Percentiles rank a stretch among this genome's conserved stretches.
phyloP scores from a whole-genome alignment of 108 stramenopile genomes.

The Pseudonitzschia pungens region DNA sequence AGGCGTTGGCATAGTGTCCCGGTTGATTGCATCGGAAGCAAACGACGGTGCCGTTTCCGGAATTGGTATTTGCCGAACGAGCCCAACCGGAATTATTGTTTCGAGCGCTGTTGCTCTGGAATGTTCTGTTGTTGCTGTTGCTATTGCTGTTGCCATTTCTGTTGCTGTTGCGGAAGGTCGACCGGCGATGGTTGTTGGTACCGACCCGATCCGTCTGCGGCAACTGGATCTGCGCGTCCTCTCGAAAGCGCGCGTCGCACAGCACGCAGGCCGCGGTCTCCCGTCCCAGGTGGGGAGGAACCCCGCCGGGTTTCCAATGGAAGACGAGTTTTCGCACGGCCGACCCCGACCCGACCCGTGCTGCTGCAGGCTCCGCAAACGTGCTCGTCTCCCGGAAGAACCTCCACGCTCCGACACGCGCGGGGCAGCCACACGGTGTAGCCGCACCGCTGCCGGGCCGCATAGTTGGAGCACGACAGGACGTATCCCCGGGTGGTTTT shows the following conservation, averaged over 20 bases:
- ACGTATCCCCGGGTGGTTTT: conserved; percentile 57
- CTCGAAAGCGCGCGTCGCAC: conserved; percentile 69
- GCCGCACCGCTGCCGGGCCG: conserved; percentile 44
- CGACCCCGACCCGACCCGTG: no score
- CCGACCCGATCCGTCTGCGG: conserved; percentile 66
- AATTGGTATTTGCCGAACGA: neutral
- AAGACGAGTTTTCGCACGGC: conserved; percentile 66
- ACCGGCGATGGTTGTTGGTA: conserved; percentile 26
- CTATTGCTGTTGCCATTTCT: neutral
- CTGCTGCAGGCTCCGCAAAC: conserved; percentile 59
- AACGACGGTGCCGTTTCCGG: conserved; percentile 6
- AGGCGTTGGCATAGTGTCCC: conserved; percentile 58
- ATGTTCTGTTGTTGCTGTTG: neutral
- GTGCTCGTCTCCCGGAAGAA: conserved; percentile 38
- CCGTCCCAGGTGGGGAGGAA: conserved; percentile 76
- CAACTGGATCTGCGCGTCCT: conserved; percentile 62
- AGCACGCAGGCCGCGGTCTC: conserved; percentile 65
- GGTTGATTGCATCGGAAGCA: conserved; percentile 55
- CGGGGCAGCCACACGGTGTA: conserved; percentile 78
- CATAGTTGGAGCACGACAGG: conserved; percentile 68
- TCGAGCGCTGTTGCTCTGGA: neutral
- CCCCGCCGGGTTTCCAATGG: conserved; percentile 74
- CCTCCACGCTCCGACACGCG: conserved; percentile 47
- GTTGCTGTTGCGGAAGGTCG: neutral
- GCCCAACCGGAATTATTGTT: neutral